A percentile compares a stretch with the other conserved stretches of the same genome.
These are phyloP conservation scores for Cucumis hystrix DNA, from an alignment of 306 rosid genomes.

Conservation along the genomic window DNA sequence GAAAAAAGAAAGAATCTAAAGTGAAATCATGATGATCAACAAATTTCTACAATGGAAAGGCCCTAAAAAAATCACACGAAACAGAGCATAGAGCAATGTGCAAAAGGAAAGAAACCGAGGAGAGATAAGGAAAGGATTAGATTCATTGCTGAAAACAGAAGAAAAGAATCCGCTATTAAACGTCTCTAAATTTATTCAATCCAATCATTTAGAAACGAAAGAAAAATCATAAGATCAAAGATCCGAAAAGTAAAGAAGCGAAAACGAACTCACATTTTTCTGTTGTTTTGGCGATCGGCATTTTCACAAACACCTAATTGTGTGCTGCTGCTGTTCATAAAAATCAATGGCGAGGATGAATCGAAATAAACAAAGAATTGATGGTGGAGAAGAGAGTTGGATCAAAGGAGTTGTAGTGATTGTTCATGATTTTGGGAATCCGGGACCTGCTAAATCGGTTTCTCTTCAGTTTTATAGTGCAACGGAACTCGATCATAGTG, in stretches of 20 bases:
- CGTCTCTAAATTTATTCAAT: background rate
- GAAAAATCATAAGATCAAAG: background rate
- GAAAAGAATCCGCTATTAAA: background rate
- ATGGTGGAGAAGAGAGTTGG: background rate
- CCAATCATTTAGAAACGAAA: background rate
- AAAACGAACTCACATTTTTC: background rate
- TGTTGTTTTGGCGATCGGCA: background rate
- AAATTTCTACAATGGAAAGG: background rate
- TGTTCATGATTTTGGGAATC: slow-evolving; percentile 11
- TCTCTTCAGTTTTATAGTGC: slow-evolving; percentile 47
- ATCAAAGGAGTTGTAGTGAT: slow-evolving; percentile 30
- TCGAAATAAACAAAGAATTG: background rate
- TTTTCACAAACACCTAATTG: background rate
- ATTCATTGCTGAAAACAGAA: background rate
- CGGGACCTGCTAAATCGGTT: slow-evolving; percentile 32
- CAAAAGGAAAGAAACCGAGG: background rate
- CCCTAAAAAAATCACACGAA: background rate
- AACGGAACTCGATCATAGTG: slow-evolving; percentile 37
- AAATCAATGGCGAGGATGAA: background rate
- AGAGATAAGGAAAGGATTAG: background rate
- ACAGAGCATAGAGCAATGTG: background rate
- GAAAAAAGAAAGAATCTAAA: no score
- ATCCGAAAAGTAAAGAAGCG: background rate
- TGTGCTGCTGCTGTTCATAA: background rate
- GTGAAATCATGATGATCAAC: no score